A percentile compares a stretch with the other conserved stretches of the same genome.
phyloP scores from a whole-genome alignment of 495 filamentous ascomycete species.

The Penicillium cinerascens region DNA sequence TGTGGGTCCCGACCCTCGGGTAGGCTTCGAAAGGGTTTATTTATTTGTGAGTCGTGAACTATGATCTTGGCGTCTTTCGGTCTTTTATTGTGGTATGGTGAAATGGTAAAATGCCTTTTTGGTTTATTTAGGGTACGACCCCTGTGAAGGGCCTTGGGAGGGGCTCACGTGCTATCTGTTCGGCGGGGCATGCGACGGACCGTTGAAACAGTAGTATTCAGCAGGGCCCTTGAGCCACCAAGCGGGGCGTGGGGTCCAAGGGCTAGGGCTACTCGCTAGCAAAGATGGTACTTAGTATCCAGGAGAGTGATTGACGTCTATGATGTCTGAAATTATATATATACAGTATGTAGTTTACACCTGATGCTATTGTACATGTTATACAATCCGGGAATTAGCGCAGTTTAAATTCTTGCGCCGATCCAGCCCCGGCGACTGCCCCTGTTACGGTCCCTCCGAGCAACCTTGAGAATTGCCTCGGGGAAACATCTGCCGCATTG shows the following conservation, averaged over 20 bases:
- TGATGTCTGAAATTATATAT: background rate
- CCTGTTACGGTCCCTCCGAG: constrained; percentile 37
- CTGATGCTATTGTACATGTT: background rate
- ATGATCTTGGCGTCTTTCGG: background rate
- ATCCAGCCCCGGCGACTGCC: constrained; percentile 16
- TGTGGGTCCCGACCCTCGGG: background rate
- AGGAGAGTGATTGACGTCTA: background rate
- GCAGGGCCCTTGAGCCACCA: background rate
- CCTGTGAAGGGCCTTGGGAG: background rate
- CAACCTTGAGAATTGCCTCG: constrained; percentile 25
- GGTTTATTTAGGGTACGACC: background rate
- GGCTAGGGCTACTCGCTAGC: background rate
- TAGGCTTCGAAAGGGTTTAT: background rate
- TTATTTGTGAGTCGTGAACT: background rate
- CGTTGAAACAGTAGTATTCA: background rate
- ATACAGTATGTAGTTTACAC: background rate
- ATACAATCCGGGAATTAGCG: background rate
- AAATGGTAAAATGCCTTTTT: background rate
- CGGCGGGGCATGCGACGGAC: background rate
- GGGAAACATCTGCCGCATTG: constrained; percentile 7
- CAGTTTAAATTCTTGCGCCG: background rate
- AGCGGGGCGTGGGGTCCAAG: no score
- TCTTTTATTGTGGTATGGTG: no score
- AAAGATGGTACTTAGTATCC: background rate
- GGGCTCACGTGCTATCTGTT: background rate